Evolutionary conservation across 345 rosid genomes (phyloP).

Genomic region (Salix exigua): DNA sequence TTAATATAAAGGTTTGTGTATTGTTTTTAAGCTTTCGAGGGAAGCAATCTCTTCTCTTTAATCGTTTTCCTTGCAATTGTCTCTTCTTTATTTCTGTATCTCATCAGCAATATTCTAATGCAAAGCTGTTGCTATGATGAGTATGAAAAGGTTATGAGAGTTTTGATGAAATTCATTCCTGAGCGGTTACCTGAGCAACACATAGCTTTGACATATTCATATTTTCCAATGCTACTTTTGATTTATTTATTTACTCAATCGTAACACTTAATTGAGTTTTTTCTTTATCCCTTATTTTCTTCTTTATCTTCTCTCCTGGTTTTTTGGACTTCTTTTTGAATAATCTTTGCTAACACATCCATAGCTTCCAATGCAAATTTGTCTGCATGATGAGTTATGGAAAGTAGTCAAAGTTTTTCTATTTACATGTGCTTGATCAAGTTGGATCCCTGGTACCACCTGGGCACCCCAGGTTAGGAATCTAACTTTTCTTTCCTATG

Average conservation of each 20-base stretch:
- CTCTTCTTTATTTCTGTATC: background rate
- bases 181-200: constrained; percentile 30
- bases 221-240: background rate
- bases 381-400: constrained; percentile 9
- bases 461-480: background rate
- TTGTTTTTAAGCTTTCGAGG: background rate
- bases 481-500: background rate
- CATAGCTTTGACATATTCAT: background rate
- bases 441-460: constrained; percentile 4
- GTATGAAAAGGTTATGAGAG: constrained; percentile 13
- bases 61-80: background rate
- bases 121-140: constrained; percentile 28
- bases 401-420: background rate
- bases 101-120: background rate
- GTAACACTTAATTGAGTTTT: background rate
- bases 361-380: background rate
- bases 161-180: constrained; percentile 22
- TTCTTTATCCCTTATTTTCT: background rate
- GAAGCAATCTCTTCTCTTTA: background rate
- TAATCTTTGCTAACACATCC: background rate
- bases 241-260: background rate
- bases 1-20: constrained; percentile 53
- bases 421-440: constrained; percentile 4
- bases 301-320: background rate
- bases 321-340: background rate